Conservation (phyloP, 2,329 filamentous ascomycete species). For the Penicillium sp. region DNA sequence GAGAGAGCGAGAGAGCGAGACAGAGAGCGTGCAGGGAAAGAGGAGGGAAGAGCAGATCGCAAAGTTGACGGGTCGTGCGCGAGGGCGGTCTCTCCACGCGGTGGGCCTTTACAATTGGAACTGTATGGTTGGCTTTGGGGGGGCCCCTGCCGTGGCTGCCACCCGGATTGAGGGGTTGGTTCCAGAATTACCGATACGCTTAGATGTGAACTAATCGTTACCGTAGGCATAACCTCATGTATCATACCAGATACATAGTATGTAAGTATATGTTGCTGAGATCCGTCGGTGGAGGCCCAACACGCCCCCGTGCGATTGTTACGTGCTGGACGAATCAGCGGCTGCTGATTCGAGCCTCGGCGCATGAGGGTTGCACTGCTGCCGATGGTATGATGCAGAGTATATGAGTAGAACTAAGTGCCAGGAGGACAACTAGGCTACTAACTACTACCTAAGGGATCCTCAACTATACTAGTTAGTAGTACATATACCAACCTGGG, state of each 20-base stretch:
- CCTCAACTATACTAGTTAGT: no score
- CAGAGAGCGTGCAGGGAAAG: not conserved
- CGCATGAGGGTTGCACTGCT: conserved; percentile 1
- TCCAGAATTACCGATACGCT: not conserved
- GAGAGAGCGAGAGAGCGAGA: not conserved
- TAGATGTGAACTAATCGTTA: no score
- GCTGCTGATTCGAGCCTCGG: conserved; percentile 33
- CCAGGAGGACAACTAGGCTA: no score
- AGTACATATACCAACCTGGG: no score
- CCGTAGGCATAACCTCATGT: no score
- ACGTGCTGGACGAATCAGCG: conserved; percentile 28
- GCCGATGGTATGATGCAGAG: not conserved
- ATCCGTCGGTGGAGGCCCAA: no score
- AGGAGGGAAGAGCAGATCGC: conserved; percentile 8
- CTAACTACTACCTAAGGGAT: no score
- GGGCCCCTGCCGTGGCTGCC: conserved; percentile 20
- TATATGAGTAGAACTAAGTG: no score
- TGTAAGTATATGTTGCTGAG: no score
- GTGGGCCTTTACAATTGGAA: conserved; percentile 14
- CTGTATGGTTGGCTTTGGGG: not conserved
- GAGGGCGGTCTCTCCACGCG: conserved; percentile 18
- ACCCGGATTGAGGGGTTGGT: conserved; percentile 6
- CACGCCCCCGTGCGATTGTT: conserved; percentile 2
- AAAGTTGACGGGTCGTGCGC: conserved; percentile 18
- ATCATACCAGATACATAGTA: no score